Percentiles rank a stretch among this genome's conserved stretches.
phyloP scores from a whole-genome alignment of 2,329 filamentous ascomycete species.

The Ascochyta pisi region DNA sequence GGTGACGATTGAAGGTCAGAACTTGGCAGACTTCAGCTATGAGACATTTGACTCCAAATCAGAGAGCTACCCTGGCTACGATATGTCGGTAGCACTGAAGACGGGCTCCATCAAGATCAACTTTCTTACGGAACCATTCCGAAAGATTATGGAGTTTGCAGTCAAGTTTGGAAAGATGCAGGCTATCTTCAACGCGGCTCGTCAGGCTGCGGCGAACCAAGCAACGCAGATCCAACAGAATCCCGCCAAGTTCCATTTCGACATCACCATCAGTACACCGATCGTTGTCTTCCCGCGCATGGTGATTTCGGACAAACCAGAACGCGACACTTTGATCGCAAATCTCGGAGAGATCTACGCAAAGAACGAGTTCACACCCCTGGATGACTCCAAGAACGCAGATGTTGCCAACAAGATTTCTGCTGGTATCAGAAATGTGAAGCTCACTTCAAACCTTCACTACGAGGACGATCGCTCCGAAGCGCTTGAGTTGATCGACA shows the following conservation, averaged over 20 bases:
- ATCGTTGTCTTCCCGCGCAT: constrained; percentile 93
- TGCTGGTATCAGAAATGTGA: constrained; percentile 89
- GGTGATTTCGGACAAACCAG: constrained; percentile 71
- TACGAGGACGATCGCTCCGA: constrained; percentile 76
- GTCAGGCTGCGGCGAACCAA: constrained; percentile 91
- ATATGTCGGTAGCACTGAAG: constrained; percentile 86
- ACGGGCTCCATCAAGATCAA: constrained; percentile 97
- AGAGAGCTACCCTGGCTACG: constrained; percentile 87
- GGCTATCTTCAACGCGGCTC: constrained; percentile 95
- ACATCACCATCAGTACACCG: constrained; percentile 90
- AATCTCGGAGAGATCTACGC: constrained; percentile 98
- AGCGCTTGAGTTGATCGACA: constrained; percentile 94
- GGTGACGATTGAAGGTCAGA: constrained; percentile 92
- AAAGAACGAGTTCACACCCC: constrained; percentile 86
- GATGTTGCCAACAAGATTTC: constrained; percentile 87
- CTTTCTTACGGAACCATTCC: constrained; percentile 95
- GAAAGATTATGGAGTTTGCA: constrained; percentile 96
- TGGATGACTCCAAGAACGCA: constrained; percentile 77
- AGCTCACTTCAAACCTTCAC: constrained; percentile 87
- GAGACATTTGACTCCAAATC: constrained; percentile 86
- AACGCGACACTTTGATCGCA: constrained; percentile 85
- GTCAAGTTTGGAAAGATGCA: constrained; percentile 99
- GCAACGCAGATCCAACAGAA: constrained; percentile 92
- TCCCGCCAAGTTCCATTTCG: constrained; percentile 89
- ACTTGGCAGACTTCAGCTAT: constrained; percentile 95